Base-by-base conservation (phyloP, 208 protist species). In the Crithidia fasciculata region DNA sequence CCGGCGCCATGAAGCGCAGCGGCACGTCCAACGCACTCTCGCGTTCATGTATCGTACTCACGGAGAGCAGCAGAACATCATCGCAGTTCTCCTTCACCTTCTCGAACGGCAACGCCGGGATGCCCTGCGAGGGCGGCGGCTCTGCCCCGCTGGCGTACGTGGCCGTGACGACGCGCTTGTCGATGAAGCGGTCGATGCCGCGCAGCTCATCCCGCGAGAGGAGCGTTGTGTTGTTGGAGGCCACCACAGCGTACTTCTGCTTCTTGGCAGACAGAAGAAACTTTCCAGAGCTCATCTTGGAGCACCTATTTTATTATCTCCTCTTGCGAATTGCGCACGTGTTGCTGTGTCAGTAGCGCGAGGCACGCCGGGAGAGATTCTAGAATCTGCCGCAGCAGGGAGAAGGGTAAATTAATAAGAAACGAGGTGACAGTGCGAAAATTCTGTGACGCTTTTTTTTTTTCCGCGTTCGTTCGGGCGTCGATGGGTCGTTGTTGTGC, bases 21-120 rank as follows among this genome's bases (percentile, higher is more conserved):
- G 93, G 91, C 12, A 92, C 82, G 72, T 95, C 89, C 4, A 97
- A 69, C 10, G 91, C 85, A 64, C 80, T 89, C 72, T 95, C 88
- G 16, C 64, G 61, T 13, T 83, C 72, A 44, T 80, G 79, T 7
- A 95, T 74, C 0, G 86, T 69, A 44, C 73, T 74, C 19, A 94
- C 82, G 4, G 64, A 52, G 41, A 93, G 62, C 47, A 77, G 70
- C 44, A 94, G 71, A 49, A 87, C 73, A 4, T 71, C 78, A 67
- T 96, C 92, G 18, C 84, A 82, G 52, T 71, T 80, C 36, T 69
- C 68, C 50, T 49, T 69, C 37, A 83, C 66, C 10, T 80, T 76
- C 53, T 85, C 74, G 69, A 96, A 94, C 37, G 88, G 91, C 13
- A 93, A 80, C 0, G 68, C 57, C 13, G 89, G 91, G 65, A 96